phyloP scores from a whole-genome alignment of 2,329 filamentous ascomycete species.

The Cytospora piceae region DNA sequence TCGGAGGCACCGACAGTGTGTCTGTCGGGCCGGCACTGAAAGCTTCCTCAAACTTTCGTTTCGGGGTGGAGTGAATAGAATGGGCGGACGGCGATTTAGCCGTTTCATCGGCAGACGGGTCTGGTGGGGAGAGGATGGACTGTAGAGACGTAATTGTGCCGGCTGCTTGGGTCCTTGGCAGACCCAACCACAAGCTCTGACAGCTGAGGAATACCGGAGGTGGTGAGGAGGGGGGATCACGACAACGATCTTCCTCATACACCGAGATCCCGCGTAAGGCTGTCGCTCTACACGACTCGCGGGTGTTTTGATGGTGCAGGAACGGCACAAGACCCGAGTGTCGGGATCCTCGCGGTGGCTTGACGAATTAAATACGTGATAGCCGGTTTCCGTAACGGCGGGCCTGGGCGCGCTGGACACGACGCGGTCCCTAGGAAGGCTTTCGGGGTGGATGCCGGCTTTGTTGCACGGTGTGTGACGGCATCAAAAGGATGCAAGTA shows the following conservation, averaged over 20 bases:
- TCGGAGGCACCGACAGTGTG: conserved; percentile 37
- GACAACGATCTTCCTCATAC: conserved; percentile 12
- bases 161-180: conserved; percentile 45
- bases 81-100: conserved; percentile 36
- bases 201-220: conserved; percentile 15
- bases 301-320: conserved; percentile 19
- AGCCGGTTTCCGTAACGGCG: conserved; percentile 15
- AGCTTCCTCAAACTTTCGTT: conserved; percentile 43
- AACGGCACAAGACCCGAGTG: conserved; percentile 14
- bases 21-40: conserved; percentile 39
- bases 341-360: conserved; percentile 20
- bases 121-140: conserved; percentile 54
- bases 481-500: conserved; percentile 36
- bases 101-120: conserved; percentile 46
- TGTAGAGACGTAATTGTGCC: conserved; percentile 56
- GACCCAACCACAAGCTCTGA: conserved; percentile 38
- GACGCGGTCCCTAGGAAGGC: conserved; percentile 23
- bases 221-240: conserved; percentile 28
- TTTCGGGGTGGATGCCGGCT: conserved; percentile 24
- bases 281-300: conserved; percentile 17
- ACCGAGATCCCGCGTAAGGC: conserved; percentile 19
- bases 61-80: conserved; percentile 39
- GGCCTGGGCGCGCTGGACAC: conserved; percentile 1
- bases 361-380: conserved; percentile 15
- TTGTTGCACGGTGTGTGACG: conserved; percentile 35